Evolutionary conservation across 2,329 filamentous ascomycete species (phyloP).

Genomic region (Fusarium sp.): DNA sequence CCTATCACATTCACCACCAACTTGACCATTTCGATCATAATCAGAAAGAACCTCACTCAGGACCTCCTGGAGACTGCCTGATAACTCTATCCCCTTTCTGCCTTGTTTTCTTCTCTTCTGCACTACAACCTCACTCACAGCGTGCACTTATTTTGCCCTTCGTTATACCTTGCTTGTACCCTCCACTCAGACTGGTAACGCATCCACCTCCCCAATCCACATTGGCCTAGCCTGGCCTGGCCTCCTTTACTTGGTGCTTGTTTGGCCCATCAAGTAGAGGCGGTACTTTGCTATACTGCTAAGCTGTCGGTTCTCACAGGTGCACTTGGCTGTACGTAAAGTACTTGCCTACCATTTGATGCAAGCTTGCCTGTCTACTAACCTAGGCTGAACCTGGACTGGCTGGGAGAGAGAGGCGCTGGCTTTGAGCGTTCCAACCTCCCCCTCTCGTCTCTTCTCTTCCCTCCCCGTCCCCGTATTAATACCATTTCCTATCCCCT

Average conservation of each 20-base stretch:
- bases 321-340: constrained; percentile 15
- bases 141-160: background rate
- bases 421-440: constrained; percentile 12
- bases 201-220: constrained; percentile 20
- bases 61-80: background rate
- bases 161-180: constrained; percentile 3
- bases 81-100: background rate
- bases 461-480: constrained; percentile 3
- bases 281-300: background rate
- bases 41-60: background rate
- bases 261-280: constrained; percentile 1
- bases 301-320: background rate
- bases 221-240: constrained; percentile 2
- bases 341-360: background rate
- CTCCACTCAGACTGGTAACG: constrained; percentile 7
- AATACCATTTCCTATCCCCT: background rate
- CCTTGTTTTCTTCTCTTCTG: background rate
- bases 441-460: background rate
- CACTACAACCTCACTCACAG: background rate
- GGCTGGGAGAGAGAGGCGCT: constrained; percentile 6
- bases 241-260: constrained; percentile 16
- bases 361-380: background rate
- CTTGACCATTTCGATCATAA: background rate
- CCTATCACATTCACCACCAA: background rate
- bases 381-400: constrained; percentile 14